phyloP scores from a whole-genome alignment of 306 rosid species.

The Fagus crenata region DNA sequence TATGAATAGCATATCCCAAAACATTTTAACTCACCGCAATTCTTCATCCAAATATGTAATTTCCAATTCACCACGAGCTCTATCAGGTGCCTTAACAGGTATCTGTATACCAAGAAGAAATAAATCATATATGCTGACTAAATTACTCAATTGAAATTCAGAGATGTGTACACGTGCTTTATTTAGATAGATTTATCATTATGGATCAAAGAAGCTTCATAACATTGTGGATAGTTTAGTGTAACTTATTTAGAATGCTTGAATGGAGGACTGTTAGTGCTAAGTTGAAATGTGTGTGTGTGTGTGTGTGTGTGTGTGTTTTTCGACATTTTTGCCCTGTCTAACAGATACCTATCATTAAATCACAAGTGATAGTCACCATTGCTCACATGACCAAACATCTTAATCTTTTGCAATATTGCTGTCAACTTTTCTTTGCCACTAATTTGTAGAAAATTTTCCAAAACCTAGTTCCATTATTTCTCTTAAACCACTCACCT shows the following conservation, averaged over 20 bases:
- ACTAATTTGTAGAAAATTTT: too few relatives aligned
- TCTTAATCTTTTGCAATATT: too few relatives aligned
- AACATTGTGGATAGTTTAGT: not conserved
- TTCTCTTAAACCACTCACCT: too few relatives aligned
- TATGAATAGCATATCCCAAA: conserved; percentile 16
- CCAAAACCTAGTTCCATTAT: too few relatives aligned
- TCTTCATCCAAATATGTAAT: conserved; percentile 87
- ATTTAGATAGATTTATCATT: not conserved
- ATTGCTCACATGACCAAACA: too few relatives aligned
- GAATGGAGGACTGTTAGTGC: not conserved
- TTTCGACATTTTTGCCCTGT: not conserved
- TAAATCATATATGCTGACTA: not conserved
- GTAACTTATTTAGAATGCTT: not conserved
- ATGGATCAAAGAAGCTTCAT: not conserved
- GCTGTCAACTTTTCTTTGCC: too few relatives aligned
- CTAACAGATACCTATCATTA: too few relatives aligned
- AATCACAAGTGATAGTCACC: too few relatives aligned
- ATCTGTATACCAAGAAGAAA: conserved; percentile 48
- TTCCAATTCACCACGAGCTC: conserved; percentile 87
- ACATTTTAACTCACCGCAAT: conserved; percentile 55
- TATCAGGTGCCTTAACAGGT: conserved; percentile 87
- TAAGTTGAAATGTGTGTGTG: not conserved
- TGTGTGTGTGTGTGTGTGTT: too few relatives aligned
- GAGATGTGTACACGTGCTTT: conserved; percentile 1
- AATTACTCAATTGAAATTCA: conserved; percentile 19